Conservation (phyloP, 163 green algal species). For the Coccomyxa subellipsoidea region DNA sequence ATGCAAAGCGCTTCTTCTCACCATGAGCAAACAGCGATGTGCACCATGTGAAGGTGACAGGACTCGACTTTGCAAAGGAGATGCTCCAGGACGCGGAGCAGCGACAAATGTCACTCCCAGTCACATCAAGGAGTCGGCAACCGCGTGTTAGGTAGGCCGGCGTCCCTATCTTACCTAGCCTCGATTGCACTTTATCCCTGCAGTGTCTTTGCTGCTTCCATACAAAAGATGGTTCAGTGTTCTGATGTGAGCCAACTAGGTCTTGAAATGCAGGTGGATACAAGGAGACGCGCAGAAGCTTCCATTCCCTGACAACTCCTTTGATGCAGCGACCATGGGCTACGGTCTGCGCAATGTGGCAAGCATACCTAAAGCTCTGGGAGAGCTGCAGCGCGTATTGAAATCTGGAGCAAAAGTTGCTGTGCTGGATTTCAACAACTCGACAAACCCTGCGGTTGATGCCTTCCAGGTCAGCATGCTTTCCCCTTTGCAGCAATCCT, state of each 20-base stretch:
- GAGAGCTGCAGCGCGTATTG: constrained; percentile 52
- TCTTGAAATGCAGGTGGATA: constrained; percentile 36
- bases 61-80: constrained; percentile 89
- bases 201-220: background rate
- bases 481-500: too few species aligned
- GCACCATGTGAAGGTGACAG: constrained; percentile 70
- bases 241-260: background rate
- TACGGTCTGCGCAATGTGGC: constrained; percentile 95
- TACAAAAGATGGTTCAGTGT: too few species aligned
- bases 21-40: too few species aligned
- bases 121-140: background rate
- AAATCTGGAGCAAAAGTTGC: constrained; percentile 53
- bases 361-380: constrained; percentile 67
- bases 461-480: constrained; percentile 51
- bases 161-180: constrained; percentile 46
- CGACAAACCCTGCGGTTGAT: constrained; percentile 54
- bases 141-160: constrained; percentile 46
- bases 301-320: constrained; percentile 73
- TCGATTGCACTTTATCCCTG: background rate
- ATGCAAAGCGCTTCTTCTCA: too few species aligned
- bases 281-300: constrained; percentile 89
- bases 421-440: constrained; percentile 98
- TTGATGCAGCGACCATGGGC: constrained; percentile 91
- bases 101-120: constrained; percentile 34
- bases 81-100: constrained; percentile 78